Base-by-base conservation (phyloP, 805 yeast genomes). In the Vanderwaltozyma tropicalis region DNA sequence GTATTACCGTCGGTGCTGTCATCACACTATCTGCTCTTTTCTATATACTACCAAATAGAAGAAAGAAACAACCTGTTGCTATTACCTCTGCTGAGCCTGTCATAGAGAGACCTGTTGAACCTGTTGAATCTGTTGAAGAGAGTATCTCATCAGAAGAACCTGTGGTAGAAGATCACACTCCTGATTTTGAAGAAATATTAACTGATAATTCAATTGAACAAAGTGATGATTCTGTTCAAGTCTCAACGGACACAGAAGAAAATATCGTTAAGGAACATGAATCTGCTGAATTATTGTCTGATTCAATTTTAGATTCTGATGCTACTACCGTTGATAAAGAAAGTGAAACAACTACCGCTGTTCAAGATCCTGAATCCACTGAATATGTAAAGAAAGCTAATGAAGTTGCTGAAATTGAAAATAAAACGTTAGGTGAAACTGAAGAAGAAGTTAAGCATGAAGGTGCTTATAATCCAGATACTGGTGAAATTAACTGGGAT, bases 401-500 rank as follows among this genome's bases (percentile, higher is more conserved):
- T 15, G 14, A 10, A 8, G 39, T 28, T 19, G 26, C 21, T 17
- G 29, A 25, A 3, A 16, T 29, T 24, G 37, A 33, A 21, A 18
- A 15, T 15, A 16, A 26, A 24, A 29, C 41, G 28, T 21, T 31
- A 20, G 37, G 19, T 19, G 35, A 37, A 28, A 37, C 32, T 11
- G 66, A 55, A 35, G 62, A 55, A 29, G 68, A 64, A 31, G 71
- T 63, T 31, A 62, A 64, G 16, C 66, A 61, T 44, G 64, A 68
- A 43, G 82, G 86, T 28, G 96, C 97, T 4, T 89, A 76, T 64
- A 76, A 89, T 66, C 96, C 96, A 22, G 95, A 84, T 53, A 92
- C 98, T 3, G 98, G 98, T 22, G 97, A 89, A 60, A 92, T 92
- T 64, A 89, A 92, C 74, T 92, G 98, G 98, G 97, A 92, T 57